These are phyloP conservation scores for Eremothecium cymbalariae DNA, from an alignment of 1,139 yeast species.

Conservation along the genomic window DNA sequence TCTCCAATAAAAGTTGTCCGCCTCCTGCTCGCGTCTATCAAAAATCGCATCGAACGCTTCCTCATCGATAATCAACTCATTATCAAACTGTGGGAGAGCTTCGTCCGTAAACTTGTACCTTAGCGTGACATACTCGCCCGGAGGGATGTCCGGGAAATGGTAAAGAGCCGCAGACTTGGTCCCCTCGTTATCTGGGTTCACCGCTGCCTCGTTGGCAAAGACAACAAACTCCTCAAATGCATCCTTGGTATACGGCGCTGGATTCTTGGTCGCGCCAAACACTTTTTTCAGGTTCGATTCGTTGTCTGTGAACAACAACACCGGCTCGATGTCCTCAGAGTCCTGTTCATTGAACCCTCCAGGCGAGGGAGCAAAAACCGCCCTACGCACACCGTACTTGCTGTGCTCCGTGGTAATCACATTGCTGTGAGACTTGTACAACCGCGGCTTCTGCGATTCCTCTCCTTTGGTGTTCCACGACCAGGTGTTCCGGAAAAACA, in stretches of 20 bases:
- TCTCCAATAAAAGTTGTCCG: slow-evolving; percentile 90
- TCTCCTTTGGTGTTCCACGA: slow-evolving; percentile 60
- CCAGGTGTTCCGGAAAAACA: slow-evolving; percentile 89
- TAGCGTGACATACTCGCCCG: slow-evolving; percentile 83
- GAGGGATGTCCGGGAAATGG: slow-evolving; percentile 71
- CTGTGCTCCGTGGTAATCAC: slow-evolving; percentile 58
- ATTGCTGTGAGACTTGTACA: slow-evolving; percentile 33
- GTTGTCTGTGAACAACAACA: slow-evolving; percentile 76
- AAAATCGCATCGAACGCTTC: slow-evolving; percentile 68
- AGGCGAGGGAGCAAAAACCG: slow-evolving; percentile 84
- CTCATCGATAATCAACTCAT: slow-evolving; percentile 57
- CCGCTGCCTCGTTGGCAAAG: slow-evolving; percentile 48
- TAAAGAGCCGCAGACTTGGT: slow-evolving; percentile 80
- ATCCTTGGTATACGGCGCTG: slow-evolving; percentile 60
- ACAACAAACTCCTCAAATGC: slow-evolving; percentile 84
- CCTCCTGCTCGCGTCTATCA: slow-evolving; percentile 74
- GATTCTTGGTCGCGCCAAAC: slow-evolving; percentile 53
- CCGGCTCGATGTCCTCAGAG: slow-evolving; percentile 63
- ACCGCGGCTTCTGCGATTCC: slow-evolving; percentile 46
- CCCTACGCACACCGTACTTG: slow-evolving; percentile 63
- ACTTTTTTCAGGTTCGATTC: slow-evolving; percentile 70
- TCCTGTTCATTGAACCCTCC: slow-evolving; percentile 40
- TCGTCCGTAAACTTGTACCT: slow-evolving; percentile 59
- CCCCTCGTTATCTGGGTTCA: slow-evolving; percentile 64
- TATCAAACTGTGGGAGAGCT: slow-evolving; percentile 21